These are phyloP conservation scores for Zopfia rhizophila DNA, from an alignment of 2,329 filamentous ascomycete species.

Conservation along the genomic window DNA sequence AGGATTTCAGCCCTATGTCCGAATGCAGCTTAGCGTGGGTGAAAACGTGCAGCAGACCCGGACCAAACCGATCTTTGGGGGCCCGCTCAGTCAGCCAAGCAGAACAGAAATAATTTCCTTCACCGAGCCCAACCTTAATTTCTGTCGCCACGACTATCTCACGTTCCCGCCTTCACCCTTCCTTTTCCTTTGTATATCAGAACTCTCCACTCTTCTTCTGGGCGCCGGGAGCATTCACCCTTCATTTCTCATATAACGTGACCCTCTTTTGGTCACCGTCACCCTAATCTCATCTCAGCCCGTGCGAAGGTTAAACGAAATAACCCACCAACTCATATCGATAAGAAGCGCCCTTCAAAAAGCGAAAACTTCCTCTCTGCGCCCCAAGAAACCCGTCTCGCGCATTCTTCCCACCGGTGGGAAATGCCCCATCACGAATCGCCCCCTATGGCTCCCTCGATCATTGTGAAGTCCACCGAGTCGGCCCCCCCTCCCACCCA, in stretches of 20 bases:
- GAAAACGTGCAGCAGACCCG: slow-evolving; percentile 12
- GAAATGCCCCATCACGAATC: slow-evolving; percentile 63
- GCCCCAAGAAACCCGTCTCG: slow-evolving; percentile 12
- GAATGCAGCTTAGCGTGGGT: slow-evolving; percentile 24
- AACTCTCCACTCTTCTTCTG: slow-evolving; percentile 22
- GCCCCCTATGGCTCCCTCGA: slow-evolving; percentile 59
- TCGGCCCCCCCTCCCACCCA: slow-evolving; percentile 54
- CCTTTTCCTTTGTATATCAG: slow-evolving; percentile 35
- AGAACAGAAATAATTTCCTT: slow-evolving; percentile 36
- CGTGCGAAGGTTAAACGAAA: slow-evolving; percentile 23
- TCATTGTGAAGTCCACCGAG: slow-evolving; percentile 58
- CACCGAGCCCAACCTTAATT: slow-evolving; percentile 32
- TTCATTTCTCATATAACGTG: background rate
- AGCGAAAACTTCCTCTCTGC: slow-evolving; percentile 24
- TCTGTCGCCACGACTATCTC: slow-evolving; percentile 12
- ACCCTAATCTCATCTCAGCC: background rate
- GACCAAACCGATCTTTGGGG: no score
- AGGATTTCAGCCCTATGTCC: slow-evolving; percentile 15
- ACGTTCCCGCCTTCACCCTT: slow-evolving; percentile 5
- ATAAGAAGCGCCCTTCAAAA: slow-evolving; percentile 45
- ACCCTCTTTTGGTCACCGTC: background rate
- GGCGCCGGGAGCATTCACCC: slow-evolving; percentile 6
- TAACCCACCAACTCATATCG: slow-evolving; percentile 32
- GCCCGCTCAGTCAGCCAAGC: slow-evolving; percentile 18
- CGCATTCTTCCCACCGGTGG: slow-evolving; percentile 19